Conservation (phyloP, 2,329 filamentous ascomycete genomes). For the Leptographium wingfieldii region DNA sequence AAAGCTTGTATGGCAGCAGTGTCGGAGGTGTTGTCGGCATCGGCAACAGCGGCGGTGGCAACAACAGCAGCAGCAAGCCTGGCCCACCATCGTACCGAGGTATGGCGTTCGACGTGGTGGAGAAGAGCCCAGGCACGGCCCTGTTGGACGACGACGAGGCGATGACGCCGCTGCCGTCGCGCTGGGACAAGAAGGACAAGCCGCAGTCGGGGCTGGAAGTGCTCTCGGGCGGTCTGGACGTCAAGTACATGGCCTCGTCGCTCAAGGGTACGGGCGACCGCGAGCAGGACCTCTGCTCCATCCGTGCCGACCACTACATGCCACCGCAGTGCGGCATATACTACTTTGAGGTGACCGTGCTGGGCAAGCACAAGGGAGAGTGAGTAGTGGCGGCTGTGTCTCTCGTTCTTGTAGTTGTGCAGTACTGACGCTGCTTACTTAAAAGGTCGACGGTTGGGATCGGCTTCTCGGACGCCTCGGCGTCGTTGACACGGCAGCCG, state of each 20-base stretch:
- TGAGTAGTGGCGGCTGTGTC: conserved; percentile 23
- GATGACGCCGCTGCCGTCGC: conserved; percentile 59
- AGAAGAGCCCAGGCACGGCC: conserved; percentile 33
- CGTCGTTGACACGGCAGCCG: conserved; percentile 41
- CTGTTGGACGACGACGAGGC: conserved; percentile 40
- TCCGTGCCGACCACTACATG: conserved; percentile 77
- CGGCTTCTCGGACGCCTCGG: conserved; percentile 45
- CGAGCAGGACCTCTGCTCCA: conserved; percentile 65
- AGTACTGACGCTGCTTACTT: not conserved
- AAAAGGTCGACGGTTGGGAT: conserved; percentile 47
- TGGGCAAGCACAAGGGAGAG: conserved; percentile 41
- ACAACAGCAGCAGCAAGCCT: conserved; percentile 28
- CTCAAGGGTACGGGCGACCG: conserved; percentile 34
- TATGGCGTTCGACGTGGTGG: conserved; percentile 73
- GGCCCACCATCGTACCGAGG: conserved; percentile 54
- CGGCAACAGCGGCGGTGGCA: not conserved
- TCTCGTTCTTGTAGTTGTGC: not conserved
- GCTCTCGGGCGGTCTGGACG: conserved; percentile 57
- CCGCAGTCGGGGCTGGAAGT: conserved; percentile 56
- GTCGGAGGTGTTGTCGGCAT: not conserved
- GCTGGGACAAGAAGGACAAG: conserved; percentile 74
- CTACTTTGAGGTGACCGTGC: conserved; percentile 65
- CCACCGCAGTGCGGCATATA: conserved; percentile 85
- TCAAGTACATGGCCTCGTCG: conserved; percentile 42
- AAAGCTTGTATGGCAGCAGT: conserved; percentile 19